phyloP scores from a whole-genome alignment of 2,329 filamentous ascomycete genomes.

The Raffaelea arxii region DNA sequence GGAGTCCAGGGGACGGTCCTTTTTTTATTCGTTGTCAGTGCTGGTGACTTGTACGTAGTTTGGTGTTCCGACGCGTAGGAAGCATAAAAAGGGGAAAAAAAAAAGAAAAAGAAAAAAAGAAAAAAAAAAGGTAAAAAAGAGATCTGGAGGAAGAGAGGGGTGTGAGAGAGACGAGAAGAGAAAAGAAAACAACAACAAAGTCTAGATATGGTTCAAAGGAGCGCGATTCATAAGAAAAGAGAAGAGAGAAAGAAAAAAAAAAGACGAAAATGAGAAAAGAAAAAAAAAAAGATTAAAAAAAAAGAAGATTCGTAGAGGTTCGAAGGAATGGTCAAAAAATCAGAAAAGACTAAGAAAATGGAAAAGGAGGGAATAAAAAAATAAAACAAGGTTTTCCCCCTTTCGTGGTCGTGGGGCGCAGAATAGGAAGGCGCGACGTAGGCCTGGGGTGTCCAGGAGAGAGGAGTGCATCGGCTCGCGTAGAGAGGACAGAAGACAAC shows the following conservation, averaged over 20 bases:
- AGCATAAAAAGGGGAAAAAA: no score
- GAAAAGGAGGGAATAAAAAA: constrained; percentile 1
- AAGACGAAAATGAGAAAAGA: not conserved
- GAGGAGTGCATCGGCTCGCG: no score
- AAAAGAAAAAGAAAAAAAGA: no score
- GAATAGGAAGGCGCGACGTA: constrained; percentile 2
- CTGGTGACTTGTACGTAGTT: not conserved
- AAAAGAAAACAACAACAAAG: not conserved
- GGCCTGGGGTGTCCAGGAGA: no score
- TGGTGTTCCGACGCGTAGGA: no score
- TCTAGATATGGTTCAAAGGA: not conserved
- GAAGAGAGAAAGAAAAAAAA: not conserved
- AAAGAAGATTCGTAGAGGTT: not conserved
- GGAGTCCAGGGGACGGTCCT: no score
- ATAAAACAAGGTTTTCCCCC: constrained; percentile 1
- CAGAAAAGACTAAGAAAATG: not conserved
- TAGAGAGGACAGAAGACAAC: no score
- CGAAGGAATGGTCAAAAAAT: not conserved
- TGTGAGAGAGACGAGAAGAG: not conserved
- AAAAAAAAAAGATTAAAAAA: not conserved
- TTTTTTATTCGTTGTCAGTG: no score
- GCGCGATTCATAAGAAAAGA: not conserved
- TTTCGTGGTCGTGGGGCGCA: constrained; percentile 7
- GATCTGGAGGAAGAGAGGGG: no score
- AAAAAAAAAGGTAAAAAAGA: not conserved